Evolutionary conservation across 805 yeast genomes (phyloP), one percentile per base, ranked within the genome.

Genomic region (Sugiyamaella qingdaonensis): DNA sequence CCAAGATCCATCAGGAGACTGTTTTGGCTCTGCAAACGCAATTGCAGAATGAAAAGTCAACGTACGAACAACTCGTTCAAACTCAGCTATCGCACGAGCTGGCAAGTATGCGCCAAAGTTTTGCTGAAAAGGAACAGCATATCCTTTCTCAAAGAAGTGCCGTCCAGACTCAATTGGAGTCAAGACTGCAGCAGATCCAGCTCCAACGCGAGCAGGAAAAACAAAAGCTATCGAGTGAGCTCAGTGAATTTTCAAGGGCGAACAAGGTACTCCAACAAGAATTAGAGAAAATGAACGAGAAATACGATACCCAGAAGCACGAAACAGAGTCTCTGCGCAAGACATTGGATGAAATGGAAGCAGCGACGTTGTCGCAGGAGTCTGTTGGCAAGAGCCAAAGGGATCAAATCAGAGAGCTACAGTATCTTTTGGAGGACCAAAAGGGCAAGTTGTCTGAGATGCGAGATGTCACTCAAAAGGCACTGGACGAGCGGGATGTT

Each of bases 331-430:
- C 55, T 4, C 65, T 71, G 19, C 64, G 70, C 53, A 54, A 47
- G 0, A 57, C 67, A 24, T 58, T 73, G 3, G 48, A 61, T n/a
- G 61, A 61, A 33, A 69, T 69, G 46, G 67, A 65, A 18, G 56
- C 47, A 29, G 54, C 61, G 10, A 47, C 65, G 2, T 33, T 56
- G 10, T 48, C 61, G 8, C 56, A 58, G 32, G 62, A 62, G 46
- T 51, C 63, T 3, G 49, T 58, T 24, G 45, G 54, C 13, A 34
- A 54, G 14, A 50, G 58, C 0, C 49, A 63, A 37, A 57, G 61
- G 34, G 39, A 48, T 1, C 49, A 56, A 14, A 57, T 64, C 14
- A 48, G 49, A n/a, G 56, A 54, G 19, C 57, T 66, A 2, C 59
- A 61, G 33, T 34, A 24, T 2, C 55, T 60, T 24, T 52, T 61